Conservation (phyloP, 164 flowering plant genomes). For the Dillenia suffruticosa region DNA sequence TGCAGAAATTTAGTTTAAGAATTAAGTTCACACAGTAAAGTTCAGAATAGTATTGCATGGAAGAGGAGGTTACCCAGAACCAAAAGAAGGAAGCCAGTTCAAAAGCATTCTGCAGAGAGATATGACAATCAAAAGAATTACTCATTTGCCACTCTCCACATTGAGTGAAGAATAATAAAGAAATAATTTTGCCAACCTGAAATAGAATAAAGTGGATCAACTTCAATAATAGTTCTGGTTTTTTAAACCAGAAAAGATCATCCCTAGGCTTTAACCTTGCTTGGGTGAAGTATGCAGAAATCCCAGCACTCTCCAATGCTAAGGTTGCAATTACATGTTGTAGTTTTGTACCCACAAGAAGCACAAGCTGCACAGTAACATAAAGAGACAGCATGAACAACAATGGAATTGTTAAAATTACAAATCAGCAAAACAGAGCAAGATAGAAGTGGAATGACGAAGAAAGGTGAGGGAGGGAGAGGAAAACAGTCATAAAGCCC, state of each 20-base stretch:
- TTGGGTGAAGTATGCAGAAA: slow-evolving; percentile 38
- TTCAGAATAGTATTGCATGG: slow-evolving; percentile 6
- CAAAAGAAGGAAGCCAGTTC: slow-evolving; percentile 98
- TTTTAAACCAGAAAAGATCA: slow-evolving; percentile 97
- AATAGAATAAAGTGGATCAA: slow-evolving; percentile 91
- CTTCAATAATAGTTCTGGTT: slow-evolving; percentile 76
- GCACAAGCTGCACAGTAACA: slow-evolving; percentile 68
- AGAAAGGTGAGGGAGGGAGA: no score
- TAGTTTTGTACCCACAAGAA: slow-evolving; percentile 81
- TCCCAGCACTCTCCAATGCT: slow-evolving; percentile 81
- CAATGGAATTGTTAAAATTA: not conserved
- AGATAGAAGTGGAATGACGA: no score
- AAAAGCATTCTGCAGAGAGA: slow-evolving; percentile 77
- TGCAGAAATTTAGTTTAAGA: no score
- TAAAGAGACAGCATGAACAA: not conserved
- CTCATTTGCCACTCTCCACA: not conserved
- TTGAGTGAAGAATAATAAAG: slow-evolving; percentile 1
- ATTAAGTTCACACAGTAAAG: no score
- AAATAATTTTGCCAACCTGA: slow-evolving; percentile 52
- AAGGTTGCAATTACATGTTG: slow-evolving; percentile 95
- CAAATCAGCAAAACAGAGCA: not conserved
- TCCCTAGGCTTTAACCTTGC: slow-evolving; percentile 75
- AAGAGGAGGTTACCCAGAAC: slow-evolving; percentile 83
- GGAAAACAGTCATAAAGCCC: no score
- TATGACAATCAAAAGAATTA: slow-evolving; percentile 11